Evolutionary conservation across 1,139 yeast species (phyloP), one percentile per base, ranked within the genome.

Genomic region (Saccharomyces hybrid): DNA sequence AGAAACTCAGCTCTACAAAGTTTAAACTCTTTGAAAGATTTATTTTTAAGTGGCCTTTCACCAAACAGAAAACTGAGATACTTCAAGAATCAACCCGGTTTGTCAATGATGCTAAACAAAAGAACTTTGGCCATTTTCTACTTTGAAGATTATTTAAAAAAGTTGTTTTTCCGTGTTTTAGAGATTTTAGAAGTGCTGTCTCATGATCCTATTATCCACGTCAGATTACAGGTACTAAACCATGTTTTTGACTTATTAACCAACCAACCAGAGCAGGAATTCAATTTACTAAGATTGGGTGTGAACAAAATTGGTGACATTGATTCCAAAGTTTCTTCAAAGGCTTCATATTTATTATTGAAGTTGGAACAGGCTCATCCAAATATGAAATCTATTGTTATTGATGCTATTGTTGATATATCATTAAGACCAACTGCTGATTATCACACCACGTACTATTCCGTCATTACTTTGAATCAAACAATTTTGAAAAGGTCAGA

Each of bases 211-310:
- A 90, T 93, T 63, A 82, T 85, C 55, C 95, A 88, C 66, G 96
- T 93, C 47, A 82, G 96, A 69, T 79, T 85, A 77, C 88, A 82
- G 59, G 83, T 88, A 44, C 79, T 90, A 42, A 76, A 80, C 49
- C 93, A 88, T 66, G 79, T 91, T 47, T 87, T 91, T 62, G 96
- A 88, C 57, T 76, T 93, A 48, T 74, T 93, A 57, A 84, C 82
- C 61, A 78, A 86, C n/a, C 93, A 91, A 69, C 98, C 99, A 2
- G 99, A 93, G 73, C 99, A 95, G 74, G 99, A 93, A 72, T 95
- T 85, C 51, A 93, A 95, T 69, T 76, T 95, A 61, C 76, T 93
- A 64, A 80, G 93, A 63, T 76, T 95, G 55, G 96, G 96, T 51
- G 95, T 90, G 51, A 93, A 95, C 71, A 93, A 93, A 69, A 77